phyloP scores from a whole-genome alignment of 2,329 filamentous ascomycete species.

The Monosporascus sp. region DNA sequence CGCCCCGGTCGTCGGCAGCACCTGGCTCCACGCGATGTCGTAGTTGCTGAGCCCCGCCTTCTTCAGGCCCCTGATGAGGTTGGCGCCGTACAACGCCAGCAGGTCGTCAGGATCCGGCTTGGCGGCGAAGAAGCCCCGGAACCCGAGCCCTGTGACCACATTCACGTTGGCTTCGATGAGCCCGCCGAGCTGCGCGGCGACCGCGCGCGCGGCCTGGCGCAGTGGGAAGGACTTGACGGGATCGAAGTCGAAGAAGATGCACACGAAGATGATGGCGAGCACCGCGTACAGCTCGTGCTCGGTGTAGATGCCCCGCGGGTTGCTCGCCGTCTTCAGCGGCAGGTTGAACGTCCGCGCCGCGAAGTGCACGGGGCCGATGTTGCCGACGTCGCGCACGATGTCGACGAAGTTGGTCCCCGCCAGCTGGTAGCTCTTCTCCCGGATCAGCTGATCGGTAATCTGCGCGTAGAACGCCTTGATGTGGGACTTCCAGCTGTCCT shows the following conservation, averaged over 20 bases:
- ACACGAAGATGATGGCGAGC: conserved; percentile 59
- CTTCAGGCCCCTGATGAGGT: conserved; percentile 59
- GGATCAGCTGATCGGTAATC: conserved; percentile 56
- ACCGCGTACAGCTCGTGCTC: conserved; percentile 56
- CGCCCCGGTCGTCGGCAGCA: conserved; percentile 61
- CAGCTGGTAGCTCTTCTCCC: conserved; percentile 60
- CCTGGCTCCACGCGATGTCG: conserved; percentile 66
- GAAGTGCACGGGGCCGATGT: conserved; percentile 61
- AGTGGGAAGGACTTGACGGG: conserved; percentile 61
- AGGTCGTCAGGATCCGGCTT: conserved; percentile 44
- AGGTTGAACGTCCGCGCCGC: conserved; percentile 58
- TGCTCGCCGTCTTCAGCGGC: conserved; percentile 58
- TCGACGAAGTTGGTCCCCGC: conserved; percentile 61
- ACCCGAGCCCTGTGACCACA: conserved; percentile 40
- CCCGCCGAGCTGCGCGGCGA: conserved; percentile 54
- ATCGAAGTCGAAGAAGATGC: conserved; percentile 63
- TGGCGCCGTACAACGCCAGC: conserved; percentile 58
- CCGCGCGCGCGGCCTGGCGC: conserved; percentile 50
- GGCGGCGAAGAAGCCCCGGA: conserved; percentile 50
- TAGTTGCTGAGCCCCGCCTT: conserved; percentile 57
- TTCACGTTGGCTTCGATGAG: conserved; percentile 63
- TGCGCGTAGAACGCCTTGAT: conserved; percentile 64
- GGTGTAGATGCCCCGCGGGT: conserved; percentile 52
- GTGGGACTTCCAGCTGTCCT: conserved; percentile 55
- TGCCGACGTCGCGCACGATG: conserved; percentile 64